A percentile compares a stretch with the other conserved stretches of the same genome.
These are phyloP conservation scores for Agastache rugosa DNA, from an alignment of 257 asterid genomes.

Conservation along the genomic window DNA sequence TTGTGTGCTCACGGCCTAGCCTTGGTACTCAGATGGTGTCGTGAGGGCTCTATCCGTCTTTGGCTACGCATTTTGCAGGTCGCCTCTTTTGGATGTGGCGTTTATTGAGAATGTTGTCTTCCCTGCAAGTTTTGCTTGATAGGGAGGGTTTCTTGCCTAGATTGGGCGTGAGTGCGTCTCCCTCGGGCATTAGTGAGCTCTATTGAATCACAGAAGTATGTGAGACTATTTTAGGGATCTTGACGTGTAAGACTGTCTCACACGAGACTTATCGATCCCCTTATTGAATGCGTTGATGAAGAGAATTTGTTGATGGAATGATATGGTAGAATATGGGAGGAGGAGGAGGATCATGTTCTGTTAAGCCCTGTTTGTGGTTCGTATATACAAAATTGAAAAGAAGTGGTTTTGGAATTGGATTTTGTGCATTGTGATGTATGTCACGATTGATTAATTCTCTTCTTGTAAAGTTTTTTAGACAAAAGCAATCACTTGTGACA, in stretches of 20 bases:
- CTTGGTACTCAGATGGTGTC: conserved; percentile 79
- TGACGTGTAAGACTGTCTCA: neutral
- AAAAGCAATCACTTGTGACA: neutral
- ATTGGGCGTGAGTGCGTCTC: conserved; percentile 58
- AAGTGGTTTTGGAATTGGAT: neutral
- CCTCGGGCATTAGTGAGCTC: conserved; percentile 69
- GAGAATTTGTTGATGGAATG: no score
- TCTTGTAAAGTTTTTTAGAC: neutral
- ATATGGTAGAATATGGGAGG: neutral
- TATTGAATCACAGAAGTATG: conserved; percentile 38
- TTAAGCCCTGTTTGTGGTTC: neutral
- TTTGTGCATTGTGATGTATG: no score
- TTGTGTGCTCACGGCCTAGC: conserved; percentile 61
- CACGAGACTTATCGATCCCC: no score
- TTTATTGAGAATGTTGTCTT: conserved; percentile 57
- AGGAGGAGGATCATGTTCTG: neutral
- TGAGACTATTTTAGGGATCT: neutral
- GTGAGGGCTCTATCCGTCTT: conserved; percentile 76
- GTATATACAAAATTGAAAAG: neutral
- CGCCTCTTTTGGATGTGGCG: conserved; percentile 65
- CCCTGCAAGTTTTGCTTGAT: conserved; percentile 64
- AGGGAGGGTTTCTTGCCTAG: conserved; percentile 84
- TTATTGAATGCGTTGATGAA: no score
- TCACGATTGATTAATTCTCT: neutral
- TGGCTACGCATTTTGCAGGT: conserved; percentile 70